Conservation (phyloP, 371 early-diverging fungal species). For the Rhizoclosmatium hyalinum region DNA sequence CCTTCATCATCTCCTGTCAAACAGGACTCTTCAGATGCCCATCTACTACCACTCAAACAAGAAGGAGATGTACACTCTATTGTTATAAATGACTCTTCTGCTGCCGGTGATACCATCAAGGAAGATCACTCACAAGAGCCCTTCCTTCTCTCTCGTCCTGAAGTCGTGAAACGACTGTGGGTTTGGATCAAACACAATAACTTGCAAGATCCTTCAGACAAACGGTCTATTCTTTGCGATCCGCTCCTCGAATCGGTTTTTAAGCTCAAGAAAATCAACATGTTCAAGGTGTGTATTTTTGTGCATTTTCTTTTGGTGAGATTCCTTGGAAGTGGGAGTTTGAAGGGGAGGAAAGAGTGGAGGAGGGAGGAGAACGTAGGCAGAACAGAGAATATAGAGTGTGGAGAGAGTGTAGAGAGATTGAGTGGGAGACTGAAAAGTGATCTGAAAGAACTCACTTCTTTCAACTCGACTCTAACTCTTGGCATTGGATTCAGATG, state of each 20-base stretch:
- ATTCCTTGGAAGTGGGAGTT: no score
- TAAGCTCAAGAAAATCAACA: slow-evolving; percentile 25
- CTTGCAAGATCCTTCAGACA: slow-evolving; percentile 79
- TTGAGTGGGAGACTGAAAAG: no score
- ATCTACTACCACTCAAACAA: not conserved
- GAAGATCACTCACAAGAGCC: not conserved
- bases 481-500: slow-evolving; percentile 11
- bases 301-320: no score
- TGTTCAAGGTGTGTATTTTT: slow-evolving; percentile 12
- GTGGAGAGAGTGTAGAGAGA: no score
- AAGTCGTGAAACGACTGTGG: slow-evolving; percentile 72
- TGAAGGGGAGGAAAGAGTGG: no score
- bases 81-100: not conserved
- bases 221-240: slow-evolving; percentile 62
- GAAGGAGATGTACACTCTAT: not conserved
- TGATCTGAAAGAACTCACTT: not conserved
- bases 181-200: slow-evolving; percentile 87
- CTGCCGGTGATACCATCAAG: not conserved
- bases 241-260: slow-evolving; percentile 62
- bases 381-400: no score
- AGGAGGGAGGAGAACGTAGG: no score
- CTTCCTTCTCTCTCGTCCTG: slow-evolving; percentile 36
- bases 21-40: not conserved
- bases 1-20: not conserved
- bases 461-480: not conserved